phyloP scores from a whole-genome alignment of 257 asterid species.

The Solanum pennellii region DNA sequence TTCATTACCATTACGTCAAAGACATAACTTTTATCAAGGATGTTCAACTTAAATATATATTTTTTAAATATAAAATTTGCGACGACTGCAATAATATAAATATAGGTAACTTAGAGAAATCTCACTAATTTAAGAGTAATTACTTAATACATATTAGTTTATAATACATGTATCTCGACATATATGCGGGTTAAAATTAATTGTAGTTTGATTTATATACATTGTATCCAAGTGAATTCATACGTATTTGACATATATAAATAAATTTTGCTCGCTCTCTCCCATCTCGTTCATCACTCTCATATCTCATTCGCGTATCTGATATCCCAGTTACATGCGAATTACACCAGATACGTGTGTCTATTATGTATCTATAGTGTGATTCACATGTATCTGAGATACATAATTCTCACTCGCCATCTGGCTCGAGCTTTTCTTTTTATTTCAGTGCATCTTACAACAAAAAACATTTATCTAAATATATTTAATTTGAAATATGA shows the following conservation, averaged over 20 bases:
- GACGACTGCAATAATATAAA: background rate
- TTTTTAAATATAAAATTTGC: too few species aligned
- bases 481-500: too few species aligned
- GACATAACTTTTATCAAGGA: too few species aligned
- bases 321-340: background rate
- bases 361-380: background rate
- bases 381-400: background rate
- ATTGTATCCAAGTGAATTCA: background rate
- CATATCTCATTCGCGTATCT: background rate
- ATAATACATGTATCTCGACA: background rate
- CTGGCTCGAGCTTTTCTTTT: background rate
- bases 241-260: background rate
- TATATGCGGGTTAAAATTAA: too few species aligned
- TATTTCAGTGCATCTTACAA: background rate
- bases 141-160: too few species aligned
- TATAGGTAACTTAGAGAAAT: background rate
- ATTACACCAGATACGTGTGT: background rate
- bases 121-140: background rate
- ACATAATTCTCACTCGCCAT: background rate
- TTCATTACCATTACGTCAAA: rapidly evolving
- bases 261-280: background rate
- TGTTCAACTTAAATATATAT: background rate
- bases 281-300: background rate
- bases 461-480: background rate
- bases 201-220: too few species aligned